Percentiles rank a stretch among this genome's conserved stretches.
These are phyloP conservation scores for Crithidia fasciculata DNA, from an alignment of 208 protist species.

Conservation along the genomic window DNA sequence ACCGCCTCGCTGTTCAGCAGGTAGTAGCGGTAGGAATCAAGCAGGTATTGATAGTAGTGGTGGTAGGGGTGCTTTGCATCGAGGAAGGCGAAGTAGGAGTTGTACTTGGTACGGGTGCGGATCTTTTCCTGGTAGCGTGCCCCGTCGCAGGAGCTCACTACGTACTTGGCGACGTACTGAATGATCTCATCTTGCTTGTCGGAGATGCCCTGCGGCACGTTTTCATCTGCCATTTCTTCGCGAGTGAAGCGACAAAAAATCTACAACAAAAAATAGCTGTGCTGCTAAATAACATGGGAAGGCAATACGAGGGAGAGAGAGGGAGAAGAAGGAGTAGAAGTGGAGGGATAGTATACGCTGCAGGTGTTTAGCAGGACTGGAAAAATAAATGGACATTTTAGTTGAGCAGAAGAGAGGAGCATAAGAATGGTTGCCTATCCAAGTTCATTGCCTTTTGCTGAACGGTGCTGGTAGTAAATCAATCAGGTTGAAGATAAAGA, in stretches of 20 bases:
- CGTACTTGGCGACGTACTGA: slow-evolving; percentile 79
- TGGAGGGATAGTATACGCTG: no score
- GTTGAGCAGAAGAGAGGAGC: no score
- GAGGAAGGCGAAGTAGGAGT: slow-evolving; percentile 81
- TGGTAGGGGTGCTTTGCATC: slow-evolving; percentile 64
- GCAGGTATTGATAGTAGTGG: slow-evolving; percentile 77
- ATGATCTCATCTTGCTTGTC: slow-evolving; percentile 86
- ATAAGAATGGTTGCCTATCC: no score
- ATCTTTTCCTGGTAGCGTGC: slow-evolving; percentile 77
- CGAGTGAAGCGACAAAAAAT: neutral
- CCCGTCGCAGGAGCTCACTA: slow-evolving; percentile 71
- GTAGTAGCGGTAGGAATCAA: slow-evolving; percentile 71
- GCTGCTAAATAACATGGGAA: neutral
- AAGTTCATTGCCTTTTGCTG: no score
- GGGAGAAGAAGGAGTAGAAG: no score
- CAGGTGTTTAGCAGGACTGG: no score
- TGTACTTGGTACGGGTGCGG: slow-evolving; percentile 62
- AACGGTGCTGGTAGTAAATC: no score
- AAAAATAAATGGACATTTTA: no score
- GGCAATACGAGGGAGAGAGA: neutral
- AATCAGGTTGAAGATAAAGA: no score
- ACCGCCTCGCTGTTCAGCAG: slow-evolving; percentile 47
- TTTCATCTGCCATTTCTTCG: slow-evolving; percentile 23
- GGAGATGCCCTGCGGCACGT: slow-evolving; percentile 59
- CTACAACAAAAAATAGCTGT: neutral